phyloP scores from a whole-genome alignment of 352 stramenopile species.

The Discostella stelligera region DNA sequence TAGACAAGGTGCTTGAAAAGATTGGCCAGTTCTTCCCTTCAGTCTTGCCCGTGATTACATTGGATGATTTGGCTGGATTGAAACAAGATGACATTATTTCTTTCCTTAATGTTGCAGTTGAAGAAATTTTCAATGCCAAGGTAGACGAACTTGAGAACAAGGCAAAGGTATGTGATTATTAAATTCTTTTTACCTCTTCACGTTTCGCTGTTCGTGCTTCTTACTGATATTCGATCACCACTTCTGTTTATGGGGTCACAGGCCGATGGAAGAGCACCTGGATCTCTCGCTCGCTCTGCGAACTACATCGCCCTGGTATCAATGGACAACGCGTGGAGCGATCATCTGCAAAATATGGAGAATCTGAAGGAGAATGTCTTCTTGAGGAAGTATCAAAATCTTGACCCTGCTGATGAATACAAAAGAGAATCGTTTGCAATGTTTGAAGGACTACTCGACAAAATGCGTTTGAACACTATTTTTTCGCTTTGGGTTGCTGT shows the following conservation, averaged over 20 bases:
- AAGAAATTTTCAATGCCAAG: slow-evolving; percentile 75
- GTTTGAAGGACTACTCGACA: slow-evolving; percentile 83
- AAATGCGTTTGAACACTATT: slow-evolving; percentile 84
- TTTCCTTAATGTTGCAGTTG: slow-evolving; percentile 64
- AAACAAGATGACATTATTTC: slow-evolving; percentile 54
- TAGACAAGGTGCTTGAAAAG: slow-evolving; percentile 71
- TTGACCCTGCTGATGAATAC: slow-evolving; percentile 83
- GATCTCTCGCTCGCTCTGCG: slow-evolving; percentile 70
- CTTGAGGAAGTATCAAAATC: slow-evolving; percentile 79
- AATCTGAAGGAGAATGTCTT: slow-evolving; percentile 85
- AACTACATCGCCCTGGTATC: slow-evolving; percentile 82
- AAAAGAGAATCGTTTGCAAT: slow-evolving; percentile 71
- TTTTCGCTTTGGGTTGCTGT: slow-evolving; percentile 79
- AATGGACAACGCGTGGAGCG: slow-evolving; percentile 86
- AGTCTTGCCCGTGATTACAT: slow-evolving; percentile 51
- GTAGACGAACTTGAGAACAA: slow-evolving; percentile 58
- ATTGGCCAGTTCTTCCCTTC: slow-evolving; percentile 81
- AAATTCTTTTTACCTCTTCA: not conserved
- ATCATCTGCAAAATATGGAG: slow-evolving; percentile 85
- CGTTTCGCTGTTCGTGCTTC: not conserved
- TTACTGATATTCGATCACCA: not conserved
- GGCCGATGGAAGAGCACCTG: slow-evolving; percentile 50
- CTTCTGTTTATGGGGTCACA: not conserved
- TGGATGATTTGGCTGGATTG: slow-evolving; percentile 53
- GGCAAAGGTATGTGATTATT: slow-evolving; percentile 35